Conservation (phyloP, 176 grass and related monocot species). For the Bonia amplexicaulis region DNA sequence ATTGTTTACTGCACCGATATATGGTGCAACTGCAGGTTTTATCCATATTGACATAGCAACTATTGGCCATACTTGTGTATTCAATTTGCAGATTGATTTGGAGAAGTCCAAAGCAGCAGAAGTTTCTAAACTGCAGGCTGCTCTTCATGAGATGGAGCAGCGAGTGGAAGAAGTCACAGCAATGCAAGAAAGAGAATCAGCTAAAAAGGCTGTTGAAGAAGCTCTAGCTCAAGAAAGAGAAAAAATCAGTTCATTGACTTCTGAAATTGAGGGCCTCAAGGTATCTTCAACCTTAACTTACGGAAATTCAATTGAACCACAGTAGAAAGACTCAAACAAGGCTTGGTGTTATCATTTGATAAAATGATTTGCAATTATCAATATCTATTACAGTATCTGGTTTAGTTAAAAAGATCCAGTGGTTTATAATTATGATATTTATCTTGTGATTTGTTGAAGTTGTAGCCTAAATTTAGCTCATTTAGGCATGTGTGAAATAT, state of each 20-base stretch:
- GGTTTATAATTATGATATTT: not conserved
- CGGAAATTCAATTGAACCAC: not conserved
- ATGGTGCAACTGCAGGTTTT: not conserved
- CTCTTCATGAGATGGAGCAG: conserved; percentile 59
- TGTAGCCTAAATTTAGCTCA: conserved; percentile 13
- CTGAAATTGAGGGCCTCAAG: conserved; percentile 55
- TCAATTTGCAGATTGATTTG: conserved; percentile 48
- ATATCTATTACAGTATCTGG: not conserved
- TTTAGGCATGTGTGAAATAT: conserved; percentile 9
- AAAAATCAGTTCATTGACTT: conserved; percentile 54
- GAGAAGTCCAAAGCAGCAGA: conserved; percentile 68
- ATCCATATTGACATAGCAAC: conserved; percentile 10
- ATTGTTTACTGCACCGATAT: not conserved
- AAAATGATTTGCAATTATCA: not conserved
- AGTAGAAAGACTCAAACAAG: not conserved
- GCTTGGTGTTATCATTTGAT: not conserved
- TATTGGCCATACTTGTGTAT: conserved; percentile 20
- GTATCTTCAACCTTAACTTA: conserved; percentile 24
- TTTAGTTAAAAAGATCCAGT: not conserved
- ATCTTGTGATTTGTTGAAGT: not conserved
- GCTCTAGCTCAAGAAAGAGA: conserved; percentile 72
- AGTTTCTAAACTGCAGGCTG: conserved; percentile 59
- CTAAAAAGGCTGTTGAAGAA: conserved; percentile 65
- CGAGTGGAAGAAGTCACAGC: conserved; percentile 54
- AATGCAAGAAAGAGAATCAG: conserved; percentile 61